Evolutionary conservation across 73 alveolate genomes (phyloP), one percentile per base, ranked within the genome.

Genomic region (Paramecium biaurelia): DNA sequence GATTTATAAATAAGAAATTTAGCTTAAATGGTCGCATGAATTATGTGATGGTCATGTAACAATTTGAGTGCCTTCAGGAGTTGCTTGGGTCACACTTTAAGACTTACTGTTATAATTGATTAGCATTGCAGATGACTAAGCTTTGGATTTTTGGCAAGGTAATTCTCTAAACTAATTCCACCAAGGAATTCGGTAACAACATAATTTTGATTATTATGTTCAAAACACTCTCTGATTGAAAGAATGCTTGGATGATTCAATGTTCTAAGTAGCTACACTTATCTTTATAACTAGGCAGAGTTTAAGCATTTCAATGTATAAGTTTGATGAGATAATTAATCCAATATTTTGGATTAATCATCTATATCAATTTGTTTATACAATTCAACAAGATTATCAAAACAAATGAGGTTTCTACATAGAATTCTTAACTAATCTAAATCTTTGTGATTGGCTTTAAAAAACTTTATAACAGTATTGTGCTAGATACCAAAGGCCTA

Each of bases 371-470:
- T 72, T 72, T 15, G 86, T 37, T 32, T 72, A 21, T 35, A 72
- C 34, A 72, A 72, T 42, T 72, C 86, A 8, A 12, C 26, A 72
- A 72, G 38, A 35, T 72, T 72, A 72, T 72, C 86, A 21, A 15
- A 72, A 2, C 32, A 72, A 6, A 72, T 72, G 4, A 28, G 38
- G 28, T 14, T 38, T 32, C 86, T n/a, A 34, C 59, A 35, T 4
- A 35, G 23, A 37, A 4, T 14, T 72, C 86, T 30, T 11, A 72
- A 35, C 38, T 35, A 21, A 5, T 72, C 86, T 5, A 72, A 30
- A 70, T 70, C 85, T 32, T 70, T 70, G 53, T 26, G 85, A 70
- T 70, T 32, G 15, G 85, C 85, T 70, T 32, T 32, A 70, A 70
- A 70, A 47, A 70, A 70, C 30, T 70, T 70, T 30, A 70, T 37